Base-by-base conservation (phyloP, 2,329 filamentous ascomycete species). In the Penicillium italicum region DNA sequence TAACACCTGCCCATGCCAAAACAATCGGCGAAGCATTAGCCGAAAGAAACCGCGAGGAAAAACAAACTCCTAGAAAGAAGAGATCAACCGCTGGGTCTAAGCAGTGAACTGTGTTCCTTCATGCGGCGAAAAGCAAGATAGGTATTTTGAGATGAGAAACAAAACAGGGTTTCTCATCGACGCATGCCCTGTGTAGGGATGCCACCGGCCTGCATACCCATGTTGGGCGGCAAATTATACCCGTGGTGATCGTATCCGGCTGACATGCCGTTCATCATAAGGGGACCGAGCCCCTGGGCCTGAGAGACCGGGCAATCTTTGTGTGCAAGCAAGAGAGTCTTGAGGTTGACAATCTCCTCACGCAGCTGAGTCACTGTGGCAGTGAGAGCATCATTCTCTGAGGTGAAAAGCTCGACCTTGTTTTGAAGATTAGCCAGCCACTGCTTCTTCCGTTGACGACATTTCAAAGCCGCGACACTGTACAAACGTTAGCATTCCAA, bases 381-480 rank as follows among this genome's bases (percentile, higher is more conserved):
- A 18, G 87, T 90, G 33, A 99, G 81, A 1, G 85, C 85, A 69
- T 99, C 94, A 61, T 97, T 97, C 74, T 99, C 94, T 0, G 82
- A 87, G 60, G 88, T 92, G 69, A 91, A 97, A 63, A 96, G 82
- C 73, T 99, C 94, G 16, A 97, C 93, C 74, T 97, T 97, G 53
- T 85, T 85, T 73, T 99, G 94, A 1, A 99, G 82, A 65, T 96
- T 97, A 31, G 90, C 89, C 55, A 97, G 83, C 94, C 94, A 99
- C 72, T 97, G 94, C 82, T 99, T 99, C 82, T 99, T 99, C 20
- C 94, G 85, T 74, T 99, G 94, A 58, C 94, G 88, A 75, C 94
- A 99, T 72, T 99, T 99, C 57, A 99, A 80, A 3, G 94, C 94
- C 60, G 94, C 94, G 62, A 99, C 91, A 71, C 94, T 97, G 24